A percentile compares a stretch with the other conserved stretches of the same genome.
Conservation (phyloP, 495 filamentous ascomycete genomes). For the Aspergillus asperescens region DNA sequence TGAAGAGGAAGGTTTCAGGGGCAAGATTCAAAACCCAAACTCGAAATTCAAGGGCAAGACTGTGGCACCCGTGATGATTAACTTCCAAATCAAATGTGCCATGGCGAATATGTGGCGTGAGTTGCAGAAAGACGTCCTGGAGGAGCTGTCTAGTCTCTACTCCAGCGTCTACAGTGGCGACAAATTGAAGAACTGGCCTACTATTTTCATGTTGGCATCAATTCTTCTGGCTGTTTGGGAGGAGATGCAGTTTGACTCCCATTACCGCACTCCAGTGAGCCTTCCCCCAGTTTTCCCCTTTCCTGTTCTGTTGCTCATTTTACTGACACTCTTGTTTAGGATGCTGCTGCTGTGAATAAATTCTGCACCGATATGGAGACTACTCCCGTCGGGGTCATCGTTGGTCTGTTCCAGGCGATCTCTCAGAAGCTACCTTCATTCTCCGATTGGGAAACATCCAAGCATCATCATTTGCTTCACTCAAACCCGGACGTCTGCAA, state of each 20-base stretch:
- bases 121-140: slow-evolving; percentile 86
- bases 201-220: slow-evolving; percentile 89
- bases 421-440: slow-evolving; percentile 88
- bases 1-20: slow-evolving; percentile 69
- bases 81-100: slow-evolving; percentile 94
- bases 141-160: slow-evolving; percentile 84
- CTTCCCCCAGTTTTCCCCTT: neutral
- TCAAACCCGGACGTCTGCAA: slow-evolving; percentile 87
- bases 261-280: slow-evolving; percentile 71
- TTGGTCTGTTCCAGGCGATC: slow-evolving; percentile 90
- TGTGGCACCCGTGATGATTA: slow-evolving; percentile 93
- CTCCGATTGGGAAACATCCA: slow-evolving; percentile 82
- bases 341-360: slow-evolving; percentile 74
- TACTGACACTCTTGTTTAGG: slow-evolving; percentile 28
- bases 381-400: slow-evolving; percentile 87
- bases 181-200: slow-evolving; percentile 94
- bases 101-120: slow-evolving; percentile 96
- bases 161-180: slow-evolving; percentile 91
- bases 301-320: neutral
- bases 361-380: slow-evolving; percentile 95
- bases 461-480: slow-evolving; percentile 80
- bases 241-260: slow-evolving; percentile 94
- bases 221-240: slow-evolving; percentile 92
- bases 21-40: slow-evolving; percentile 69
- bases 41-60: slow-evolving; percentile 84